Percentiles rank a stretch among this genome's conserved stretches.
Conservation (phyloP, 306 rosid genomes). For the Acacia melanoxylon region DNA sequence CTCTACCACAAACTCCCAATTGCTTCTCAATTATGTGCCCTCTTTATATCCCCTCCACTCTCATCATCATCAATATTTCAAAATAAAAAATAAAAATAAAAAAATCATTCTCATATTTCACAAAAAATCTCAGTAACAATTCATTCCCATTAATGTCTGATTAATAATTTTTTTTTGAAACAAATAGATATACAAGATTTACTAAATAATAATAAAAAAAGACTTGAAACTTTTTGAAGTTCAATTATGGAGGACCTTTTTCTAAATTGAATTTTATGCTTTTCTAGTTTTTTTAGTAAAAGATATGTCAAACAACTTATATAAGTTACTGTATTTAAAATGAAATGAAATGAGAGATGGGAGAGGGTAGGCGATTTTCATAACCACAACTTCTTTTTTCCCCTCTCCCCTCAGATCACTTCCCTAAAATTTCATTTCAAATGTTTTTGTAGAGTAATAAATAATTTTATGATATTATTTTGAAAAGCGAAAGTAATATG, state of each 20-base stretch:
- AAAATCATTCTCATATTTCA: neutral
- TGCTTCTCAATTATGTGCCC: conserved; percentile 27
- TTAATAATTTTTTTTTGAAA: neutral
- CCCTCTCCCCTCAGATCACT: too few species aligned
- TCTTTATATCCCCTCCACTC: conserved; percentile 35
- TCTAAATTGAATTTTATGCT: neutral
- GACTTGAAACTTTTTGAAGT: neutral
- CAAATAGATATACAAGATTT: neutral
- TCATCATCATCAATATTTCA: neutral
- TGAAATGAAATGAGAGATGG: neutral
- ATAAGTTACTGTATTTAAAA: neutral
- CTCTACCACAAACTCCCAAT: conserved; percentile 28
- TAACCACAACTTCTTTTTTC: too few species aligned
- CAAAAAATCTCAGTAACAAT: neutral
- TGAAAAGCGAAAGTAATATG: neutral
- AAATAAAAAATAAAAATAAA: neutral
- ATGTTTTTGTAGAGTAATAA: neutral
- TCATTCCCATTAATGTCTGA: neutral
- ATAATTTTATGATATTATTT: neutral
- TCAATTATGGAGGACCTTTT: neutral
- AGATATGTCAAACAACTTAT: neutral
- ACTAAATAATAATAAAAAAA: neutral
- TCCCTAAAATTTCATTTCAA: too few species aligned
- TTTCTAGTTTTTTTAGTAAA: neutral
- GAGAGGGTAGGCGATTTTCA: neutral